Evolutionary conservation across 164 flowering plant species (phyloP).

Genomic region (Chimonanthus praecox): DNA sequence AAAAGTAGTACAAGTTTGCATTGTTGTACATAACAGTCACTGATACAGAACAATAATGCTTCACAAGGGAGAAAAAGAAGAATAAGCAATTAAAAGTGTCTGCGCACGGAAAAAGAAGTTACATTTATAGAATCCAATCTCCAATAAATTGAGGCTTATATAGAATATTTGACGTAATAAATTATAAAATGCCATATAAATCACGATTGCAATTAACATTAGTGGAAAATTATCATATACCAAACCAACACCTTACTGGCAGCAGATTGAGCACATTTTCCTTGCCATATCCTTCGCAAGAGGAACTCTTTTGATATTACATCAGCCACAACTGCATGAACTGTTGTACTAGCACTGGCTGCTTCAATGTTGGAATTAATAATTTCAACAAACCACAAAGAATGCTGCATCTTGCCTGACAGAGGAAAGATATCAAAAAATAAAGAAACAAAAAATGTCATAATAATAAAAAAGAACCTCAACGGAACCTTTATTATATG

Average conservation of each 20-base stretch:
- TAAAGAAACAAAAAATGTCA: not conserved
- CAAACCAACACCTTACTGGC: constrained; percentile 71
- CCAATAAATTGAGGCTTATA: not conserved
- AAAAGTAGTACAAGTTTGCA: too few species aligned
- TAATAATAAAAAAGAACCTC: not conserved
- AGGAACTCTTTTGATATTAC: constrained; percentile 42
- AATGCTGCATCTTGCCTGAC: constrained; percentile 92
- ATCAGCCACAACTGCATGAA: constrained; percentile 34
- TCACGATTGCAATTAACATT: not conserved
- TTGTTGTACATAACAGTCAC: too few species aligned
- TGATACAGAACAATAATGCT: too few species aligned
- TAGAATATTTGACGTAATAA: not conserved
- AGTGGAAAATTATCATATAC: not conserved
- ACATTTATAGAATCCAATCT: not conserved
- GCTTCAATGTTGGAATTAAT: constrained; percentile 32
- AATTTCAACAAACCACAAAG: constrained; percentile 68
- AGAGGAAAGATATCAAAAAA: not conserved
- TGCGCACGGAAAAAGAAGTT: not conserved
- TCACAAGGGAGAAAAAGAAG: too few species aligned
- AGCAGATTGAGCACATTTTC: constrained; percentile 68
- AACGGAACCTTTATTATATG: constrained; percentile 71
- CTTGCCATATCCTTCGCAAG: constrained; percentile 92
- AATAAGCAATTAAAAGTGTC: too few species aligned
- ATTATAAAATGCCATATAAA: not conserved
- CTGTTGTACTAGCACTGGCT: constrained; percentile 24